These are phyloP conservation scores for Noccaea caerulescens DNA, from an alignment of 345 rosid genomes.

Conservation along the genomic window DNA sequence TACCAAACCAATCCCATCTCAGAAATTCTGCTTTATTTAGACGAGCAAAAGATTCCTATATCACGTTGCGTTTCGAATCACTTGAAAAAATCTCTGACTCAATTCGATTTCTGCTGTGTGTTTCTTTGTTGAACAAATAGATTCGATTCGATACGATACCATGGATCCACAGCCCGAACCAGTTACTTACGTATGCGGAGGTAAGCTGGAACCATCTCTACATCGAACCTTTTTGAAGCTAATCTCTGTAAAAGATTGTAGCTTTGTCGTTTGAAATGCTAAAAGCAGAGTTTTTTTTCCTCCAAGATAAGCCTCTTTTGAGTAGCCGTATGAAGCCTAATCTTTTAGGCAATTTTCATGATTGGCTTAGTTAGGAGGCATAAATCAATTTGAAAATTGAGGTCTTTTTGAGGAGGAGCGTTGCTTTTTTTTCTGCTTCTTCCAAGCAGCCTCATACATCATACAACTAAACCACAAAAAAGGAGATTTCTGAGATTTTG, in stretches of 20 bases:
- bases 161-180: constrained; percentile 93
- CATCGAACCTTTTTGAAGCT: too few species aligned
- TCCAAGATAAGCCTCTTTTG: constrained; percentile 20
- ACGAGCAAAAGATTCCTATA: neutral
- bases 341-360: constrained; percentile 26
- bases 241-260: neutral
- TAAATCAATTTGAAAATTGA: constrained; percentile 22
- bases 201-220: constrained; percentile 39
- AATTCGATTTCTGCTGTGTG: neutral
- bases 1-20: neutral
- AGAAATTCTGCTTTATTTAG: neutral
- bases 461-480: neutral
- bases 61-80: neutral
- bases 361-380: constrained; percentile 42
- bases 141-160: constrained; percentile 10
- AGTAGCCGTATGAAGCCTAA: constrained; percentile 34
- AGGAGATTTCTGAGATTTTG: neutral
- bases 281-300: neutral
- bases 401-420: constrained; percentile 37
- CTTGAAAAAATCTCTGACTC: neutral
- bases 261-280: constrained; percentile 10
- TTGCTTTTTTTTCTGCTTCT: constrained; percentile 27
- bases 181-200: constrained; percentile 88
- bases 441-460: constrained; percentile 35
- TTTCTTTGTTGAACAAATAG: constrained; percentile 8